Evolutionary conservation across 441 rosid species (phyloP).

Genomic region (Melastoma candidum): DNA sequence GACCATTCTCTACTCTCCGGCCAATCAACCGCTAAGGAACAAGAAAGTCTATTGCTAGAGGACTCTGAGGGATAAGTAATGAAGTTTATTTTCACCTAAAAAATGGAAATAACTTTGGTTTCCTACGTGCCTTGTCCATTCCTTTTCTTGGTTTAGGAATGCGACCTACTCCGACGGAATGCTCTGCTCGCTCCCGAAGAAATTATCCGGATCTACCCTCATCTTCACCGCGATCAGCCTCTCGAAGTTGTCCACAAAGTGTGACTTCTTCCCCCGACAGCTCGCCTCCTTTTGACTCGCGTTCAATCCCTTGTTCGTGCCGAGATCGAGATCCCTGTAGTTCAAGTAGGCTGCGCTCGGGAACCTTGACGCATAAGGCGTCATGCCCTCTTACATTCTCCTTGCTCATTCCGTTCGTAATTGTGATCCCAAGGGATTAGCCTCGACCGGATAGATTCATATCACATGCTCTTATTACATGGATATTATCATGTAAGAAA

Average conservation of each 20-base stretch:
- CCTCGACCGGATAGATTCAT: no score
- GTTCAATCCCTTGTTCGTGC: constrained; percentile 15
- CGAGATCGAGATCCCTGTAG: constrained; percentile 42
- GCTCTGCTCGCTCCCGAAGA: constrained; percentile 42
- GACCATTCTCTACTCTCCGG: no score
- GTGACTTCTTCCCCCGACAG: constrained; percentile 18
- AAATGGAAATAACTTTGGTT: no score
- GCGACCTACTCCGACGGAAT: constrained; percentile 17
- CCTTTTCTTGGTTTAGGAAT: no score
- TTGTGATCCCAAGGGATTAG: no score
- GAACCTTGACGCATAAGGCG: constrained; percentile 25
- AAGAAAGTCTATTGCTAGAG: no score
- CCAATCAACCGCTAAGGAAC: no score
- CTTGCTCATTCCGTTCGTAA: constrained; percentile 19
- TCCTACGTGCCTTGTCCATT: no score
- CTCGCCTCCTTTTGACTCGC: constrained; percentile 18
- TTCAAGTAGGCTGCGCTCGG: constrained; percentile 41
- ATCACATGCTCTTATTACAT: no score
- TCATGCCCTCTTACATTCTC: constrained; percentile 28
- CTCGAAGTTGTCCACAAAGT: constrained; percentile 31
- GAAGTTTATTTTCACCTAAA: no score
- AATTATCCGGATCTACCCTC: constrained; percentile 32
- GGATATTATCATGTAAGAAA: no score
- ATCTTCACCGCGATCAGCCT: constrained; percentile 30
- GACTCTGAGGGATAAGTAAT: no score